Percentiles rank a stretch among this genome's conserved stretches.
Conservation (phyloP, 768 basidiomycete species). For the Chalciporus pseudorubinellus region DNA sequence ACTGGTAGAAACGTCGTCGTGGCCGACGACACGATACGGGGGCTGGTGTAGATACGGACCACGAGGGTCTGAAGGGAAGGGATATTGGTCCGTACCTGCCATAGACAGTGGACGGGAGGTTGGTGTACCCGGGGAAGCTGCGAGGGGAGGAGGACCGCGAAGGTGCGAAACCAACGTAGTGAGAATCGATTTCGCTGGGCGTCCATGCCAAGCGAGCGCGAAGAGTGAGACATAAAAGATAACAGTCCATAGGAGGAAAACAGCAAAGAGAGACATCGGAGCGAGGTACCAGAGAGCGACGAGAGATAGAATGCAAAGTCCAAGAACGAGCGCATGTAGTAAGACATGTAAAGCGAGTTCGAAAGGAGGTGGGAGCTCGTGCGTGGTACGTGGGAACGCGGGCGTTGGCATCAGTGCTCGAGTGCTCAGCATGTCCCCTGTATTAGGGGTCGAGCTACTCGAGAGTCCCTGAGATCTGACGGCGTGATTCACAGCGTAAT, state of each 20-base stretch:
- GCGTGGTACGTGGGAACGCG: constrained; percentile 19
- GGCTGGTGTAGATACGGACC: constrained; percentile 73
- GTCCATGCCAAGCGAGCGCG: constrained; percentile 54
- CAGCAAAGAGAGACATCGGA: constrained; percentile 52
- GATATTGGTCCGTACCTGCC: constrained; percentile 40
- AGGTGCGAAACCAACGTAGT: constrained; percentile 47
- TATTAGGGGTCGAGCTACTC: constrained; percentile 48
- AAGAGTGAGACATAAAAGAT: constrained; percentile 57
- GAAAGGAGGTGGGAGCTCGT: constrained; percentile 37
- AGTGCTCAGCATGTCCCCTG: constrained; percentile 47
- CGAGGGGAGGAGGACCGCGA: constrained; percentile 33
- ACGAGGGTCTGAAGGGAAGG: constrained; percentile 43
- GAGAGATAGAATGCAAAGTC: constrained; percentile 55
- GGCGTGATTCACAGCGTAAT: constrained; percentile 63
- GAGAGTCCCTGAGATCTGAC: constrained; percentile 40
- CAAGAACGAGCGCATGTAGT: constrained; percentile 58
- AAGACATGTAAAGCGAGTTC: constrained; percentile 46
- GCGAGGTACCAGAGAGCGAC: constrained; percentile 58
- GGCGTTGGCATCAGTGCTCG: constrained; percentile 35
- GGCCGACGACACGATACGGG: constrained; percentile 46
- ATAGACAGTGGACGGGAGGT: constrained; percentile 41
- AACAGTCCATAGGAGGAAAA: constrained; percentile 62
- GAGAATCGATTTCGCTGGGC: constrained; percentile 56
- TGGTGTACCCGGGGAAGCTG: constrained; percentile 36
- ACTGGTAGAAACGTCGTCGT: constrained; percentile 41